A percentile compares a stretch with the other conserved stretches of the same genome.
Evolutionary conservation across 1,139 yeast genomes (phyloP).

Genomic region (Suhomyces bribrorum): DNA sequence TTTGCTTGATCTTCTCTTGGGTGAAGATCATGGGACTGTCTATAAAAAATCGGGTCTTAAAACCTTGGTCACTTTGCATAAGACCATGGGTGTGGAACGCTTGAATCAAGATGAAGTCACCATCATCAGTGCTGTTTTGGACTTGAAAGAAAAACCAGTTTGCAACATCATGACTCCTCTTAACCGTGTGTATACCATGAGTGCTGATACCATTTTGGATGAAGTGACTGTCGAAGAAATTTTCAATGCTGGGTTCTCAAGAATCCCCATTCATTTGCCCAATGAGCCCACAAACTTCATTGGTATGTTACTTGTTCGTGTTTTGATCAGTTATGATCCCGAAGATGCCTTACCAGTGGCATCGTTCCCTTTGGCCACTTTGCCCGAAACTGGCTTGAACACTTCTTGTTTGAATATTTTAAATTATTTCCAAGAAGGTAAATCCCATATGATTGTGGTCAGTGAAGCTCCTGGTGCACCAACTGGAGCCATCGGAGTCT

Average conservation of each 20-base stretch:
- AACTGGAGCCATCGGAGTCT: conserved; percentile 84
- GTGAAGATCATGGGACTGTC: conserved; percentile 95
- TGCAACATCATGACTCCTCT: conserved; percentile 92
- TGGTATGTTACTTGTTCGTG: conserved; percentile 93
- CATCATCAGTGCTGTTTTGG: conserved; percentile 89
- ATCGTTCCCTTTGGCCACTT: conserved; percentile 90
- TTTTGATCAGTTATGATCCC: conserved; percentile 92
- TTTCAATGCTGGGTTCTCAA: conserved; percentile 89
- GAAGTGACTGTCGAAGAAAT: conserved; percentile 86
- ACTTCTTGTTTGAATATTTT: conserved; percentile 92
- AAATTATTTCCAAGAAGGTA: conserved; percentile 96
- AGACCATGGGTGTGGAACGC: conserved; percentile 93
- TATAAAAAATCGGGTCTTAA: conserved; percentile 92
- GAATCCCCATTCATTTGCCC: conserved; percentile 95
- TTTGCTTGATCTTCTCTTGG: conserved; percentile 76
- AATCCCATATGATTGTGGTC: conserved; percentile 95
- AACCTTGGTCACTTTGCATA: conserved; percentile 88
- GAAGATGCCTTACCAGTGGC: conserved; percentile 94
- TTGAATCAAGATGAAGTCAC: conserved; percentile 95
- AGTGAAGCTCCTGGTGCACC: conserved; percentile 86
- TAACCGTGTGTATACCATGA: conserved; percentile 84
- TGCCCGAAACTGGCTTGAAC: conserved; percentile 90
- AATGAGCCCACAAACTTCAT: conserved; percentile 87
- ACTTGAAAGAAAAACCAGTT: conserved; percentile 88
- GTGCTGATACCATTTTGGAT: conserved; percentile 80